A percentile compares a stretch with the other conserved stretches of the same genome.
Evolutionary conservation across 331 rosid species (phyloP).

Genomic region (Cucumis variabilis): DNA sequence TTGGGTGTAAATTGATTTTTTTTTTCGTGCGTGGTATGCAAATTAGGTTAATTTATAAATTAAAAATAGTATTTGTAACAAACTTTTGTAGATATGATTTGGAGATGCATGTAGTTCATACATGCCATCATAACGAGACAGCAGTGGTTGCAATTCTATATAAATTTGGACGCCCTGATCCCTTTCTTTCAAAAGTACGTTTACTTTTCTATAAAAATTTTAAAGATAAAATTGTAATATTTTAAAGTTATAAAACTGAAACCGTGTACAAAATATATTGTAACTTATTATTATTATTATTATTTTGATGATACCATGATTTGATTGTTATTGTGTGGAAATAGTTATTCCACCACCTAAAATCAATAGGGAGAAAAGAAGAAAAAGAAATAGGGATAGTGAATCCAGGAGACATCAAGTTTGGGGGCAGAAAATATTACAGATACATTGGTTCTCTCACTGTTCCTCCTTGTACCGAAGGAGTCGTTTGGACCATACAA

Average conservation of each 20-base stretch:
- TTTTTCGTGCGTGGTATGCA: no score
- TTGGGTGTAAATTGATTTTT: no score
- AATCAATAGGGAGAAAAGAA: slow-evolving; percentile 36
- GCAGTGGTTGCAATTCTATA: slow-evolving; percentile 74
- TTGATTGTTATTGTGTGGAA: slow-evolving; percentile 22
- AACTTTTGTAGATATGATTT: slow-evolving; percentile 52
- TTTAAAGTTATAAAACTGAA: no score
- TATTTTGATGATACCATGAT: no score
- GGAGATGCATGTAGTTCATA: slow-evolving; percentile 71
- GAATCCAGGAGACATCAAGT: slow-evolving; percentile 56
- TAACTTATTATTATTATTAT: no score
- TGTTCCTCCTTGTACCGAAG: slow-evolving; percentile 82
- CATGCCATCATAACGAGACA: slow-evolving; percentile 38
- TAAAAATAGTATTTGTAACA: no score
- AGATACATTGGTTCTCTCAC: slow-evolving; percentile 86
- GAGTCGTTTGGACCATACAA: slow-evolving; percentile 70
- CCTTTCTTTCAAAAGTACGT: slow-evolving; percentile 65
- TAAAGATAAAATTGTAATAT: no score
- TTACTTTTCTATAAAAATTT: neutral
- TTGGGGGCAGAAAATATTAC: slow-evolving; percentile 63
- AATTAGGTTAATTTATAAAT: no score
- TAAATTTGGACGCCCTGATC: slow-evolving; percentile 64
- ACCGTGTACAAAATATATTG: no score
- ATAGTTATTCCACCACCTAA: slow-evolving; percentile 48
- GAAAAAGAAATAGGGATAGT: slow-evolving; percentile 58